These are phyloP conservation scores for Yarrowia bubula DNA, from an alignment of 805 yeast species.

Conservation along the genomic window DNA sequence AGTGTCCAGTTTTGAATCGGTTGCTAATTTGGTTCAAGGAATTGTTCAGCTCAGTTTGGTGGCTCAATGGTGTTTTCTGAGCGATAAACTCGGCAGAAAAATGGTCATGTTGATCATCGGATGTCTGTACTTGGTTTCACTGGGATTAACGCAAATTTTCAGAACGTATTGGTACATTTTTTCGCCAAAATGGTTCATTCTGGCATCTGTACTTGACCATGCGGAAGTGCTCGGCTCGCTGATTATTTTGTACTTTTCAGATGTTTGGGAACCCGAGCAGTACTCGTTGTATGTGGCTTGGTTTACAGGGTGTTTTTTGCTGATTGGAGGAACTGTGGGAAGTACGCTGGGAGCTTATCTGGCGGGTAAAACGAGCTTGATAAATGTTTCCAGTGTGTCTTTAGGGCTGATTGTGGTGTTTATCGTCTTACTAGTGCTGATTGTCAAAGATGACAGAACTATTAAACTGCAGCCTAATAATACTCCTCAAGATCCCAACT, in stretches of 20 bases:
- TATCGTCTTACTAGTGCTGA: background rate
- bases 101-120: background rate
- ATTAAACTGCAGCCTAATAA: background rate
- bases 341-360: slow-evolving; percentile 1
- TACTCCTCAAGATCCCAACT: background rate
- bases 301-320: slow-evolving; percentile 8
- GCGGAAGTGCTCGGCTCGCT: background rate
- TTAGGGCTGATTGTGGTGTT: background rate
- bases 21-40: slow-evolving; percentile 3
- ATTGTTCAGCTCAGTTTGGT: slow-evolving; percentile 9
- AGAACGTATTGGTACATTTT: slow-evolving; percentile 13
- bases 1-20: slow-evolving; percentile 4
- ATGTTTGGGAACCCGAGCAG: slow-evolving; percentile 5
- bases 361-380: background rate
- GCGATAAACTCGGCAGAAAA: slow-evolving; percentile 11
- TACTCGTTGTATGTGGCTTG: slow-evolving; percentile 12
- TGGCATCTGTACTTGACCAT: background rate
- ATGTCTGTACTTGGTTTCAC: background rate
- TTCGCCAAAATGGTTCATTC: background rate
- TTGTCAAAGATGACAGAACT: slow-evolving; percentile 4
- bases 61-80: slow-evolving; percentile 16
- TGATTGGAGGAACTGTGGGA: slow-evolving; percentile 7
- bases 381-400: background rate
- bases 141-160: background rate
- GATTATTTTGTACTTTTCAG: slow-evolving; percentile 18